phyloP scores from a whole-genome alignment of 2,329 filamentous ascomycete species.

The Tolypocladium ovalisporum region DNA sequence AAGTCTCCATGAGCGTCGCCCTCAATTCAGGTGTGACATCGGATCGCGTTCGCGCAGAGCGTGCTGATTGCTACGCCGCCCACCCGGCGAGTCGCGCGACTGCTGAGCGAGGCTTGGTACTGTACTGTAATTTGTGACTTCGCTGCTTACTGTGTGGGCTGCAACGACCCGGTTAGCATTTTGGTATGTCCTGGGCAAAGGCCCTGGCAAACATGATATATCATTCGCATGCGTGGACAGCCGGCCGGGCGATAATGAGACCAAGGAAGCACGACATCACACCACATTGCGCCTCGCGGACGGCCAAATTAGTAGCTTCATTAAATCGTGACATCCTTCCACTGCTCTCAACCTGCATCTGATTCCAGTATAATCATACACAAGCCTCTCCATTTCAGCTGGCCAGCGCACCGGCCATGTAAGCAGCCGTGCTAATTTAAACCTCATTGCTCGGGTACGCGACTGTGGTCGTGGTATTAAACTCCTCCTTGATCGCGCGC shows the following conservation, averaged over 20 bases:
- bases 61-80: not conserved
- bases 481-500: slow-evolving; percentile 67
- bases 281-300: not conserved
- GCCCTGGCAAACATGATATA: no score
- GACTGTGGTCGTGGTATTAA: slow-evolving; percentile 50
- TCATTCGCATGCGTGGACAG: no score
- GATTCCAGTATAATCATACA: not conserved
- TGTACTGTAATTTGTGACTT: not conserved
- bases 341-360: not conserved
- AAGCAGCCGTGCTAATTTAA: slow-evolving; percentile 15
- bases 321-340: not conserved
- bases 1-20: not conserved
- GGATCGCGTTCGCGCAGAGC: not conserved
- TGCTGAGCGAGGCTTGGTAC: not conserved
- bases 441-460: slow-evolving; percentile 62
- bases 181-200: not conserved
- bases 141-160: not conserved
- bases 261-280: not conserved
- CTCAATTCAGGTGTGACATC: not conserved
- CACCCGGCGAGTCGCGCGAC: not conserved
- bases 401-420: not conserved
- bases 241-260: not conserved
- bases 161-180: no score
- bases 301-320: not conserved
- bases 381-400: not conserved